Evolutionary conservation across 176 grass and related monocot species (phyloP).

Genomic region (Avena atlantica): DNA sequence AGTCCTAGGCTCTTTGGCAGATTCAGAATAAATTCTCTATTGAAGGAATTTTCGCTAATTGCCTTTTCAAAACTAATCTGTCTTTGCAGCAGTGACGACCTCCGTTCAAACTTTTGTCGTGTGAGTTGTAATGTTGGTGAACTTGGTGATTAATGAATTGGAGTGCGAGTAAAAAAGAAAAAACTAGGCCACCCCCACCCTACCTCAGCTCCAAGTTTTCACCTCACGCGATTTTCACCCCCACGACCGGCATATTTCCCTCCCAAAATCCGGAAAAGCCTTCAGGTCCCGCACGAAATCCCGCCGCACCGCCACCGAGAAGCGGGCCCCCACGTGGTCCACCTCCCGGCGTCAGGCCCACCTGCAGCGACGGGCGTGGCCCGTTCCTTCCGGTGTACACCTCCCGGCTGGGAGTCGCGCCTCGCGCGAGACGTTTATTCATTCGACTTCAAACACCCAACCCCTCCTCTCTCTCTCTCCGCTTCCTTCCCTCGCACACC

Average conservation of each 20-base stretch:
- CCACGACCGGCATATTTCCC: neutral
- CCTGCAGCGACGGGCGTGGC: accelerated
- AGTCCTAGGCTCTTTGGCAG: too few species aligned
- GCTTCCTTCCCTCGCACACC: conserved; percentile 24
- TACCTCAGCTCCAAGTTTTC: neutral
- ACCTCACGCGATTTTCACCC: neutral
- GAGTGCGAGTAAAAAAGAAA: too few species aligned
- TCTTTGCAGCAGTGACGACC: too few species aligned
- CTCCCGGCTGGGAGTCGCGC: neutral
- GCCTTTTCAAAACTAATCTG: too few species aligned
- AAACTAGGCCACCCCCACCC: neutral
- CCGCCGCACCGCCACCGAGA: accelerated
- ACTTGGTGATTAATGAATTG: too few species aligned
- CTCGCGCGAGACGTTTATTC: neutral
- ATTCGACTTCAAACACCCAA: conserved; percentile 30
- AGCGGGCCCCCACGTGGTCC: accelerated
- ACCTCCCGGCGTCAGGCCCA: accelerated
- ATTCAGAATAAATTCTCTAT: too few species aligned
- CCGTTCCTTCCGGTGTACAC: neutral
- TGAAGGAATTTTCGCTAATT: too few species aligned
- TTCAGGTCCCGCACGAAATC: too few species aligned
- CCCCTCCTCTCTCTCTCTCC: neutral
- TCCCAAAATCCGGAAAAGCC: neutral
- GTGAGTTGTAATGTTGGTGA: too few species aligned
- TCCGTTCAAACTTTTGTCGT: too few species aligned